Base-by-base conservation (phyloP, 129 eudicot genomes). In the Escallonia rubra region DNA sequence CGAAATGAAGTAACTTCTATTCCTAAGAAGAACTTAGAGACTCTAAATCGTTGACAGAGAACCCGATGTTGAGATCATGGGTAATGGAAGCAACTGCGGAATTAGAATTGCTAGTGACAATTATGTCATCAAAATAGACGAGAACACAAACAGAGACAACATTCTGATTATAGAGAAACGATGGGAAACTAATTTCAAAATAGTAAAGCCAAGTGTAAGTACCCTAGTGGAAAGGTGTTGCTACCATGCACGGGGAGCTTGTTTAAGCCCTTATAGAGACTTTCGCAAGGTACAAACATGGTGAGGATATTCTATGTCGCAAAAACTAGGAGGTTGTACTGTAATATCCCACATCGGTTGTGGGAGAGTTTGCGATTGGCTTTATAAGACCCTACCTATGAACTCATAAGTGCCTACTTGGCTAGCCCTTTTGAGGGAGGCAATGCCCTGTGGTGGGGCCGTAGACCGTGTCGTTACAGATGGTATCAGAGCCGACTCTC, bases 171-270 rank as follows among this genome's bases (percentile, higher is more conserved):
- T 14, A 56, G 15, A n/a, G 4, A 56, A 12, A 4, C 39, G 7
- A 15, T 0, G 4, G 3, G n/a, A 6, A 56, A 6, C 61, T 5
- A 5, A 5, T 46, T 46, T 56, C 0, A 2, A 56, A 13, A 4
- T 6, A 3, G 10, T 56, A 3, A 3, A 56, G 4, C 12, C 2
- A 16, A 56, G 6, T 4, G 4, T 56, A 9, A 56, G 61, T 3
- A 56, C 39, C n/a, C 4, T 6, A 56, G 5, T 14, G 61, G 8
- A 13, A 4, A 56, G 10, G 7, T 2, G 7, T 1, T 14, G 12
- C 4, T 3, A 67, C 72, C 72, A 67, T 3, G 72, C 62, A 6
- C 72, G 5, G 11, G 73, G 64, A 14, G 64, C 64, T 16, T 56
- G 61, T 12, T 56, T 56, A 3, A 56, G 10, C 3, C 61, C 39